A percentile compares a stretch with the other conserved stretches of the same genome.
Evolutionary conservation across 306 rosid genomes (phyloP).

Genomic region (Comarum palustre): DNA sequence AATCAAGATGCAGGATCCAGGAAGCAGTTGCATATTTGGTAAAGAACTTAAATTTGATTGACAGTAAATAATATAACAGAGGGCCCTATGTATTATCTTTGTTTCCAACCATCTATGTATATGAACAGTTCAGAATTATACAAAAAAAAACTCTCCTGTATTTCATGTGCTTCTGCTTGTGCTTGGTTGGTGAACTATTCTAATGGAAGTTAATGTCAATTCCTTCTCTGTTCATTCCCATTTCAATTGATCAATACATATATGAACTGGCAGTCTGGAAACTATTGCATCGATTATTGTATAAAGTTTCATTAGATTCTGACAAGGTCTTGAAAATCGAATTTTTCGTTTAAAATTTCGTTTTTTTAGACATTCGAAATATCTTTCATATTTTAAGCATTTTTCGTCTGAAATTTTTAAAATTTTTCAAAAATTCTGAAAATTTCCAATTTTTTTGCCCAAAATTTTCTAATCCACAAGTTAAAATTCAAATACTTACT

Average conservation of each 20-base stretch:
- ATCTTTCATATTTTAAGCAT: too few species aligned
- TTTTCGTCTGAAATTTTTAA: too few species aligned
- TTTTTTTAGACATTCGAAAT: too few species aligned
- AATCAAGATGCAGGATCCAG: not conserved
- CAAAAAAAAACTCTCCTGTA: slow-evolving; percentile 1
- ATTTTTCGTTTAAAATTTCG: too few species aligned
- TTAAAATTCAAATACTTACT: too few species aligned
- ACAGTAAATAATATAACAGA: not conserved
- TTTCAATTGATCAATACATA: not conserved
- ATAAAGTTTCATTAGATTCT: not conserved
- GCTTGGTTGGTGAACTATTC: slow-evolving; percentile 4
- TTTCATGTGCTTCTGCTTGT: slow-evolving; percentile 14
- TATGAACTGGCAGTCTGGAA: not conserved
- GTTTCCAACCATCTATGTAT: not conserved
- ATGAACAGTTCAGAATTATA: not conserved
- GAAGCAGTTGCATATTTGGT: not conserved
- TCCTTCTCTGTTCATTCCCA: not conserved
- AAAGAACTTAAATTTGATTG: slow-evolving; percentile 12
- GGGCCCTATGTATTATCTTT: not conserved
- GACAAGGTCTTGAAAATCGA: too few species aligned
- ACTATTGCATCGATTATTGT: not conserved
- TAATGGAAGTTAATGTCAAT: slow-evolving; percentile 2
- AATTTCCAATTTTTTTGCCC: too few species aligned
- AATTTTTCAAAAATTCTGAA: too few species aligned
- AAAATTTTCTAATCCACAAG: too few species aligned